Evolutionary conservation across 2,329 filamentous ascomycete genomes (phyloP).

Genomic region (Exophiala sideris): DNA sequence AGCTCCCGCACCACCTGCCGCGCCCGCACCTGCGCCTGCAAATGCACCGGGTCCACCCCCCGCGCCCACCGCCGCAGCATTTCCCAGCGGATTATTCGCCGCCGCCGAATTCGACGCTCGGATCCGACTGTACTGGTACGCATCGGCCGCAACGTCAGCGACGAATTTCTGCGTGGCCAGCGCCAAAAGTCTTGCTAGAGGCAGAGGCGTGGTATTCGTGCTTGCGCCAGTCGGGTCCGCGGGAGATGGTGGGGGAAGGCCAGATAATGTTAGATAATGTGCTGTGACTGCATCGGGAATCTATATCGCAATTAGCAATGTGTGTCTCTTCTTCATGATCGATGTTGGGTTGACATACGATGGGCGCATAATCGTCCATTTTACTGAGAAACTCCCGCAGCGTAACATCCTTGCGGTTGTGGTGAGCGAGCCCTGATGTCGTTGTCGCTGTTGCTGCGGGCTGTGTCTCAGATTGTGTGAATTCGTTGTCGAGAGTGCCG

Average conservation of each 20-base stretch:
- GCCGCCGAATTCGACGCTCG: constrained; percentile 84
- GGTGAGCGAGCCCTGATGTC: constrained; percentile 39
- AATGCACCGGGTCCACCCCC: constrained; percentile 44
- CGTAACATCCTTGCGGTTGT: constrained; percentile 85
- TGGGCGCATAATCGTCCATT: constrained; percentile 98
- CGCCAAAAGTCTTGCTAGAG: constrained; percentile 86
- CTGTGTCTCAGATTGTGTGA: constrained; percentile 19
- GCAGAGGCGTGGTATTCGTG: constrained; percentile 71
- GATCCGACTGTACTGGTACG: constrained; percentile 96
- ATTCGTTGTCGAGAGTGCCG: constrained; percentile 20
- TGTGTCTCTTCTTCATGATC: neutral
- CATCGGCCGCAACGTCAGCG: constrained; percentile 92
- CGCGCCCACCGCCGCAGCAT: constrained; percentile 57
- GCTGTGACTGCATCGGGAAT: constrained; percentile 97
- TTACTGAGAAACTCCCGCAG: constrained; percentile 89
- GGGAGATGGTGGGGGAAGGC: constrained; percentile 83
- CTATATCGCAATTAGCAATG: constrained; percentile 44
- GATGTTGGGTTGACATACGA: constrained; percentile 59
- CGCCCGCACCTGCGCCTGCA: constrained; percentile 24
- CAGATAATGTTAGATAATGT: constrained; percentile 95
- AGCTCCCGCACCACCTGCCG: constrained; percentile 45
- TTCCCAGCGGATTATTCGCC: constrained; percentile 85
- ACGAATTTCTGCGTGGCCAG: constrained; percentile 99
- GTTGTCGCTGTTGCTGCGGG: constrained; percentile 7
- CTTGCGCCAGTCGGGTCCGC: constrained; percentile 70